A percentile compares a stretch with the other conserved stretches of the same genome.
These are phyloP conservation scores for Aureobasidium sp. DNA, from an alignment of 2,329 filamentous ascomycete species.

Conservation along the genomic window DNA sequence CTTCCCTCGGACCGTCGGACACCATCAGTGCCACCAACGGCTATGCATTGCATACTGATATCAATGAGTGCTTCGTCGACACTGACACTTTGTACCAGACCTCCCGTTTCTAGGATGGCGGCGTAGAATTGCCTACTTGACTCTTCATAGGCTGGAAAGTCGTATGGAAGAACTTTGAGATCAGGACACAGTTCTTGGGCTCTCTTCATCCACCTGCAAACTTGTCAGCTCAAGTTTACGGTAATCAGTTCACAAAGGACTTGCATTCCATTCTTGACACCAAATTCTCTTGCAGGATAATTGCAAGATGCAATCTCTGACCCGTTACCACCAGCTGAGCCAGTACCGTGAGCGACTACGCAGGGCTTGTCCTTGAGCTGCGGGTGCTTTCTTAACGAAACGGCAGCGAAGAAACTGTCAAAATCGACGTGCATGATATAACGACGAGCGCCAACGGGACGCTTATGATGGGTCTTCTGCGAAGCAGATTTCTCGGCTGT, in stretches of 20 bases:
- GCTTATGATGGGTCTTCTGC: constrained; percentile 46
- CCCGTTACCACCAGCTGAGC: constrained; percentile 47
- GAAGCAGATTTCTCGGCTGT: constrained; percentile 60
- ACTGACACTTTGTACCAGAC: constrained; percentile 89
- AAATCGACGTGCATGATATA: constrained; percentile 97
- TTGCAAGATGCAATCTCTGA: constrained; percentile 98
- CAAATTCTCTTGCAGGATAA: constrained; percentile 78
- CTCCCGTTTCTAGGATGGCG: constrained; percentile 69
- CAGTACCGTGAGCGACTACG: constrained; percentile 81
- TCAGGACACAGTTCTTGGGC: constrained; percentile 77
- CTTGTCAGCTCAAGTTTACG: neutral
- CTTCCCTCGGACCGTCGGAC: constrained; percentile 58
- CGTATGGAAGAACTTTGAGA: constrained; percentile 86
- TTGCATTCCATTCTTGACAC: constrained; percentile 88
- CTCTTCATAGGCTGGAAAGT: constrained; percentile 90
- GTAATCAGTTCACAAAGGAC: neutral
- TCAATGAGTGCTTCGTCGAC: constrained; percentile 93
- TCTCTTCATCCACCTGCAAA: constrained; percentile 72
- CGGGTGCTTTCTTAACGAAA: constrained; percentile 73
- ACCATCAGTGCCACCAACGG: constrained; percentile 60
- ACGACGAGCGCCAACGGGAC: constrained; percentile 56
- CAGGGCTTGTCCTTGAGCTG: constrained; percentile 71
- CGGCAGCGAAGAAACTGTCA: constrained; percentile 95
- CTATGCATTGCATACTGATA: constrained; percentile 63
- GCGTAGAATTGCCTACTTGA: constrained; percentile 85